Evolutionary conservation across 306 rosid genomes (phyloP), one percentile per base, ranked within the genome.

Genomic region (Pterocarpus macrocarpus): DNA sequence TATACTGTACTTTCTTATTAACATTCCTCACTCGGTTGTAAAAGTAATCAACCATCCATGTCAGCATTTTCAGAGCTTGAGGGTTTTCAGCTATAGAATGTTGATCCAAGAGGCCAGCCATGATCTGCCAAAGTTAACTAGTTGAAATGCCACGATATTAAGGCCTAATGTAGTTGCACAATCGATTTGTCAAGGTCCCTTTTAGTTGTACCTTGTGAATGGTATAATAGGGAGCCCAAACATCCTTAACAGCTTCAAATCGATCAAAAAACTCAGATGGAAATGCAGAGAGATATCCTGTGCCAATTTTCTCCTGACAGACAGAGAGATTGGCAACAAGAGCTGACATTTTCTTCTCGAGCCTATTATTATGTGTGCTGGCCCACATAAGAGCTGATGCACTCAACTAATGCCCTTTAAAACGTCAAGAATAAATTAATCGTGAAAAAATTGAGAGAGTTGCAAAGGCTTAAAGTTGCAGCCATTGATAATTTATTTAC

Each of bases 191-290:
- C 28, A 22, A 22, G 28, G 28, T 22, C 28, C 28, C 28, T 22
- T 22, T 22, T 22, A 1, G 28, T 57, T 59, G 55, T 83, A 95
- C 99, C 98, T 95, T 95, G 90, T 95, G 99, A 80, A 95, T 88
- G 76, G 99, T 95, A 86, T 95, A 95, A 77, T 95, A 95, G 49
- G 99, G 97, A 80, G 98, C 99, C 98, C 99, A 95, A 15, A 85
- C 94, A 33, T 69, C 65, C 50, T 76, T 3, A 47, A 88, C 11
- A 53, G 88, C 92, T 83, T 93, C 99, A 72, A 88, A 71, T 9
- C 89, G 89, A 84, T 95, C 99, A 72, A 95, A 95, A 5, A 55
- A 52, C 71, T 90, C 95, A 0, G 91, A 44, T 6, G 99, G 99
- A 81, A 91, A 95, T 12, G 99, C 98, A 36, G 99, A 95, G 55